Conservation (phyloP, 176 grass and related monocot genomes). For the Otatea glauca region DNA sequence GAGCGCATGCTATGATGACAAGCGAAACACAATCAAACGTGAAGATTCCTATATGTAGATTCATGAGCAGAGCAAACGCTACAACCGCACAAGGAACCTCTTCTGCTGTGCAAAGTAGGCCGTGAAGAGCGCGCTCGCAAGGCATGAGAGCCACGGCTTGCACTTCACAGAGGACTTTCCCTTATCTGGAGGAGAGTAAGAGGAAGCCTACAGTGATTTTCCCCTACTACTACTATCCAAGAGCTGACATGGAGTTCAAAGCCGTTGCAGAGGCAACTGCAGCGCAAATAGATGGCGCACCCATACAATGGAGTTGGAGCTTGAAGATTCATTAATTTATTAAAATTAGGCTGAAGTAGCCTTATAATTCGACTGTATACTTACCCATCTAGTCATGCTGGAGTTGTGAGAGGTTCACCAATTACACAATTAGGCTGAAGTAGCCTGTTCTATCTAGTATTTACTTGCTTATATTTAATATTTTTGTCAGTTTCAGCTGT, state of each 20-base stretch:
- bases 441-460: slow-evolving; percentile 25
- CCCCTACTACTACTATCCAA: slow-evolving; percentile 58
- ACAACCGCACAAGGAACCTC: too few relatives aligned
- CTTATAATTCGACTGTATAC: not conserved
- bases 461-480: not conserved
- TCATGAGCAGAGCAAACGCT: too few relatives aligned
- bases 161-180: slow-evolving; percentile 96
- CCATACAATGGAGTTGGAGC: not conserved
- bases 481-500: slow-evolving; percentile 37
- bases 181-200: slow-evolving; percentile 91
- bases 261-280: slow-evolving; percentile 82
- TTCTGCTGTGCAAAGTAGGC: slow-evolving; percentile 90
- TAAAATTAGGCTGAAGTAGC: slow-evolving; percentile 27
- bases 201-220: slow-evolving; percentile 96
- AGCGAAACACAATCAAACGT: too few relatives aligned
- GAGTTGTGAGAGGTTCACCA: not conserved
- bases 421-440: slow-evolving; percentile 32
- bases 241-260: slow-evolving; percentile 91
- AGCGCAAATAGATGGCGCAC: slow-evolving; percentile 49
- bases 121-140: slow-evolving; percentile 80
- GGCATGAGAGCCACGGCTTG: slow-evolving; percentile 80
- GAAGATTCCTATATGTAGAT: too few relatives aligned
- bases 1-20: too few relatives aligned
- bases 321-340: not conserved
- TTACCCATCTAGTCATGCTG: slow-evolving; percentile 22